Conservation (phyloP, 2,329 filamentous ascomycete genomes). For the Dactylonectria estremocensis region DNA sequence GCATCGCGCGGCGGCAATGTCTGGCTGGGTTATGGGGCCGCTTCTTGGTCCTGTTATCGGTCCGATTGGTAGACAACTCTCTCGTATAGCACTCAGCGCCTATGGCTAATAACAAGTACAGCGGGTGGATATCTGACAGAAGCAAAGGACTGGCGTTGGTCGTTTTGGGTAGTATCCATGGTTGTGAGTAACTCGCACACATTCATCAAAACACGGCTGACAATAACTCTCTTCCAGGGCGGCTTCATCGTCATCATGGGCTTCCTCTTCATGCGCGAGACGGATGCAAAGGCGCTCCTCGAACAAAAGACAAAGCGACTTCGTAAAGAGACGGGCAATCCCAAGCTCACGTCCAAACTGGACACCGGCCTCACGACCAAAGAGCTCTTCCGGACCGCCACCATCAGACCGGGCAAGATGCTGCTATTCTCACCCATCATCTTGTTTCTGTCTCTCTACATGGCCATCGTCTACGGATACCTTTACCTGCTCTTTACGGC, state of each 20-base stretch:
- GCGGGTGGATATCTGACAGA: conserved; percentile 62
- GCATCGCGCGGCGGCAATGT: conserved; percentile 63
- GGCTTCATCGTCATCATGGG: too few relatives aligned
- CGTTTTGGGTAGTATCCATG: conserved; percentile 64
- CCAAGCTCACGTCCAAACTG: background rate
- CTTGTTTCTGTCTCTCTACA: too few relatives aligned
- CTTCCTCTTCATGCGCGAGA: background rate
- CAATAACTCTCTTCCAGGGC: background rate
- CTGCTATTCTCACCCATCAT: too few relatives aligned
- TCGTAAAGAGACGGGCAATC: background rate
- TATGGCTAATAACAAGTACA: conserved; percentile 2
- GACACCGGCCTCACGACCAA: background rate
- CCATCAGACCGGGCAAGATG: too few relatives aligned
- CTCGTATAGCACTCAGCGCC: background rate
- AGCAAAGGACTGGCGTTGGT: conserved; percentile 65
- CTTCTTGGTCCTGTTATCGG: conserved; percentile 65
- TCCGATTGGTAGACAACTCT: conserved; percentile 52
- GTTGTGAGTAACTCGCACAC: too few relatives aligned
- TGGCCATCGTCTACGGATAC: too few relatives aligned
- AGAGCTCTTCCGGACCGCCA: background rate
- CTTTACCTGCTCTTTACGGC: too few relatives aligned
- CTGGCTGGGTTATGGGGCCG: conserved; percentile 63
- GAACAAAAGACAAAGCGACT: background rate
- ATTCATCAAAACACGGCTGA: background rate
- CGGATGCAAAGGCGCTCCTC: background rate